These are phyloP conservation scores for Andalucia godoyi DNA, from an alignment of 78 protist species.

Conservation along the genomic window DNA sequence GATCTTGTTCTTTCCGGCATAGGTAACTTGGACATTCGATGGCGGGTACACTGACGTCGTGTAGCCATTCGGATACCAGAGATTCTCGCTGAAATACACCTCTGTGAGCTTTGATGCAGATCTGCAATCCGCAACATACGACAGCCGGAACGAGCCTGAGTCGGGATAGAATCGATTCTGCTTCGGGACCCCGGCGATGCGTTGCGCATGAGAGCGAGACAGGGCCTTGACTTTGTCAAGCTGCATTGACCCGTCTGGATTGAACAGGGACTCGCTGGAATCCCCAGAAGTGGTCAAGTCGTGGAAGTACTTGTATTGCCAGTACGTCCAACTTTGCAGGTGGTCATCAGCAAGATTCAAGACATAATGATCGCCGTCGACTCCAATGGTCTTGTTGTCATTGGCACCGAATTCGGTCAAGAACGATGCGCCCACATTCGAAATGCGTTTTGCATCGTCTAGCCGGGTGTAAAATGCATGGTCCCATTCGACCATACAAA, in stretches of 20 bases:
- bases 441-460: too few relatives aligned
- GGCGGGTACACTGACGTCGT: too few relatives aligned
- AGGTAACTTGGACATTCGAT: too few relatives aligned
- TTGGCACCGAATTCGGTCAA: conserved; percentile 57
- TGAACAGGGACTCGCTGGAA: conserved; percentile 16
- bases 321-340: conserved; percentile 27
- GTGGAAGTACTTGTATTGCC: conserved; percentile 48
- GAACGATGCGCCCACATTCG: neutral
- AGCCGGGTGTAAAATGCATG: too few relatives aligned
- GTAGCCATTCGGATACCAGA: conserved; percentile 30
- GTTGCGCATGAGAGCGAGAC: conserved; percentile 39
- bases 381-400: neutral
- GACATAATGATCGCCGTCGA: conserved; percentile 15
- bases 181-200: conserved; percentile 32
- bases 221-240: conserved; percentile 21
- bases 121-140: conserved; percentile 3
- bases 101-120: conserved; percentile 11
- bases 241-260: conserved; percentile 25
- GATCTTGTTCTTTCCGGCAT: too few relatives aligned
- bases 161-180: conserved; percentile 2
- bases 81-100: conserved; percentile 18
- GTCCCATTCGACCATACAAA: too few relatives aligned
- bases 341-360: conserved; percentile 20
- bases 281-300: conserved; percentile 36
- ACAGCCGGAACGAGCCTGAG: neutral